Percentiles rank a stretch among this genome's conserved stretches.
Conservation (phyloP, 1,284 basidiomycete genomes). For the Gymnopus androsaceus region DNA sequence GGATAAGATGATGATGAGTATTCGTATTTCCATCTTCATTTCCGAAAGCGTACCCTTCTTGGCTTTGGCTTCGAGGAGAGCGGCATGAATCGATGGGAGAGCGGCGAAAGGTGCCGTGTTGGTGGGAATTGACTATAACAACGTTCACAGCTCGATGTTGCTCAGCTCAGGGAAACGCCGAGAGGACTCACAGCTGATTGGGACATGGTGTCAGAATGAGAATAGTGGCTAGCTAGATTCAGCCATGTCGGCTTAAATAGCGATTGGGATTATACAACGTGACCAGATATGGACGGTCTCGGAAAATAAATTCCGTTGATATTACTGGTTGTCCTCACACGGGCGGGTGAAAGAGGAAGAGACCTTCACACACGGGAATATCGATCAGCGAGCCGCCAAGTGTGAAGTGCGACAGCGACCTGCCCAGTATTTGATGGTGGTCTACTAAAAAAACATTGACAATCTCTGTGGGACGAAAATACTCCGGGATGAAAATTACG, state of each 20-base stretch:
- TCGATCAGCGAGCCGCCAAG: background rate
- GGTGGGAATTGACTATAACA: background rate
- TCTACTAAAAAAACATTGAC: too few relatives aligned
- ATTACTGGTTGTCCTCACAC: background rate
- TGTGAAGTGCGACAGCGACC: background rate
- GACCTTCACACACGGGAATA: slow-evolving; percentile 5
- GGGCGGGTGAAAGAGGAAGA: slow-evolving; percentile 3
- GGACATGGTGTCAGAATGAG: slow-evolving; percentile 31
- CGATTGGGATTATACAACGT: slow-evolving; percentile 6
- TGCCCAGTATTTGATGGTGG: background rate
- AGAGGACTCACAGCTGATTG: slow-evolving; percentile 37
- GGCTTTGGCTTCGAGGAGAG: slow-evolving; percentile 70
- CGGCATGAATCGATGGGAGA: slow-evolving; percentile 52
- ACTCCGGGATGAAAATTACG: background rate
- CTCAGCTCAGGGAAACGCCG: background rate
- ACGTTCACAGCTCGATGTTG: background rate
- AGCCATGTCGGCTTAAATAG: background rate
- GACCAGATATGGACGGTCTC: slow-evolving; percentile 6
- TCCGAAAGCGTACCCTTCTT: slow-evolving; percentile 48
- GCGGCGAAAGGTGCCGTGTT: slow-evolving; percentile 48
- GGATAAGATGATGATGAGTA: slow-evolving; percentile 11
- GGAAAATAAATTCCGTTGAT: background rate
- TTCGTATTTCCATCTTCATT: background rate
- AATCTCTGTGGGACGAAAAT: too few relatives aligned
- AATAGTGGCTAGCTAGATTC: slow-evolving; percentile 2